Conservation (phyloP, 2,329 filamentous ascomycete species). For the Epichloe bromicola region DNA sequence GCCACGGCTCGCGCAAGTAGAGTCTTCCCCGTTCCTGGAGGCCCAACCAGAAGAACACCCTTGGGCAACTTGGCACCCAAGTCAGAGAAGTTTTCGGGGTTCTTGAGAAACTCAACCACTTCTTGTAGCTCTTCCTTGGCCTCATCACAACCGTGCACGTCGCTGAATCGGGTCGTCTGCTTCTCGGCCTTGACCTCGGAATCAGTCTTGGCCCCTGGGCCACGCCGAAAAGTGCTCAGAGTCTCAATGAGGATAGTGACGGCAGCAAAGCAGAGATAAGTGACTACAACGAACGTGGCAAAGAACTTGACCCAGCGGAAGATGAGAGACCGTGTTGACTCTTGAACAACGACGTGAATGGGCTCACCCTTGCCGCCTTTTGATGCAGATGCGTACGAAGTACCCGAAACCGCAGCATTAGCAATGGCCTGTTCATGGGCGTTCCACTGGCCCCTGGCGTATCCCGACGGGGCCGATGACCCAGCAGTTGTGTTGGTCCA, state of each 20-base stretch:
- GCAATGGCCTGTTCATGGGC: slow-evolving; percentile 17
- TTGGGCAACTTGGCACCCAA: slow-evolving; percentile 95
- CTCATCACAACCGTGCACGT: slow-evolving; percentile 95
- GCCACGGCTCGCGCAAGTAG: slow-evolving; percentile 89
- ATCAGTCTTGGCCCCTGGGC: slow-evolving; percentile 53
- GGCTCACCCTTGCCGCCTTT: slow-evolving; percentile 68
- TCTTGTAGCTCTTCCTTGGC: slow-evolving; percentile 97
- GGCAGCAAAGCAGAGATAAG: slow-evolving; percentile 66
- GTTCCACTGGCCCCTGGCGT: slow-evolving; percentile 16
- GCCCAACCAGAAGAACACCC: slow-evolving; percentile 86
- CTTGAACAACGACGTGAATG: slow-evolving; percentile 92
- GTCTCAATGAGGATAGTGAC: slow-evolving; percentile 75
- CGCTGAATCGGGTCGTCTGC: slow-evolving; percentile 79
- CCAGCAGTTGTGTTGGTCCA: slow-evolving; percentile 15
- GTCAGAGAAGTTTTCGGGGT: slow-evolving; percentile 84
- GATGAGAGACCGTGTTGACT: slow-evolving; percentile 63
- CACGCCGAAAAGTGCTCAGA: slow-evolving; percentile 63
- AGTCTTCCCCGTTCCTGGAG: slow-evolving; percentile 95
- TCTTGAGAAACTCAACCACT: slow-evolving; percentile 88
- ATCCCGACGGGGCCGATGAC: slow-evolving; percentile 10
- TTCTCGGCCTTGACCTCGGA: slow-evolving; percentile 87
- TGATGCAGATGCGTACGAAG: slow-evolving; percentile 9
- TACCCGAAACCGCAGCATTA: slow-evolving; percentile 14
- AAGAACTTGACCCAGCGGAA: slow-evolving; percentile 91
- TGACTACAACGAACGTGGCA: slow-evolving; percentile 61